These are phyloP conservation scores for Diphasiastrum complanatum DNA, from an alignment of 83 land plant species.

Conservation along the genomic window DNA sequence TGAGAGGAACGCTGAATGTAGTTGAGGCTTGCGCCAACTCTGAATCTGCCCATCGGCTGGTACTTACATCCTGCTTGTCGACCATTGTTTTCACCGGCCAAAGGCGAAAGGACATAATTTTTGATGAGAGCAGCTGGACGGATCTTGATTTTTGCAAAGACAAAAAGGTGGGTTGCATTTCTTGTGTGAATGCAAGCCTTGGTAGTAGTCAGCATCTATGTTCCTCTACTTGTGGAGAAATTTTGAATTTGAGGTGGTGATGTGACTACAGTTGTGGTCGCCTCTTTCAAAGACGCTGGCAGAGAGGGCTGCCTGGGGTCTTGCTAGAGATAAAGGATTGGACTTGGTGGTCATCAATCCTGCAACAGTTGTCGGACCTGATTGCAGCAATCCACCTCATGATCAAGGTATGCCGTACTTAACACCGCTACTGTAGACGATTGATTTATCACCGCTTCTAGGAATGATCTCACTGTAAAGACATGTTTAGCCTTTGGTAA, in stretches of 20 bases:
- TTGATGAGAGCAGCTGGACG: constrained; percentile 82
- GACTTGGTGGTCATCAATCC: constrained; percentile 68
- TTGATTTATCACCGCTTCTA: constrained; percentile 23
- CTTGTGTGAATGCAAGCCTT: background rate
- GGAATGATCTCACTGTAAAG: no score
- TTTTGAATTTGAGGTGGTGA: background rate
- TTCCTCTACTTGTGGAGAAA: background rate
- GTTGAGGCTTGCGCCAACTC: constrained; percentile 85
- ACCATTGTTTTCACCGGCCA: constrained; percentile 59
- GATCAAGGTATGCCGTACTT: constrained; percentile 37
- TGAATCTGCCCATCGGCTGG: constrained; percentile 44
- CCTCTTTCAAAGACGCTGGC: constrained; percentile 62
- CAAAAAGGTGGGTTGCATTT: constrained; percentile 41
- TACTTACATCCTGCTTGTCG: constrained; percentile 71
- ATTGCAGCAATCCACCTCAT: constrained; percentile 28
- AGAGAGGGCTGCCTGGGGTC: constrained; percentile 82
- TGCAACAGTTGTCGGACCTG: constrained; percentile 36
- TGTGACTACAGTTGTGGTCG: constrained; percentile 73
- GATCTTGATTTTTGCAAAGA: constrained; percentile 59
- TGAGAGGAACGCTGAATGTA: constrained; percentile 68
- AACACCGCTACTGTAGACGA: no score
- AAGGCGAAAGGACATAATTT: constrained; percentile 12
- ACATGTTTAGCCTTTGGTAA: background rate
- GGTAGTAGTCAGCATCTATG: background rate
- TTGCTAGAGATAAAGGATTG: constrained; percentile 72